phyloP scores from a whole-genome alignment of 176 grass and related monocot species.

The Thalia dealbata region DNA sequence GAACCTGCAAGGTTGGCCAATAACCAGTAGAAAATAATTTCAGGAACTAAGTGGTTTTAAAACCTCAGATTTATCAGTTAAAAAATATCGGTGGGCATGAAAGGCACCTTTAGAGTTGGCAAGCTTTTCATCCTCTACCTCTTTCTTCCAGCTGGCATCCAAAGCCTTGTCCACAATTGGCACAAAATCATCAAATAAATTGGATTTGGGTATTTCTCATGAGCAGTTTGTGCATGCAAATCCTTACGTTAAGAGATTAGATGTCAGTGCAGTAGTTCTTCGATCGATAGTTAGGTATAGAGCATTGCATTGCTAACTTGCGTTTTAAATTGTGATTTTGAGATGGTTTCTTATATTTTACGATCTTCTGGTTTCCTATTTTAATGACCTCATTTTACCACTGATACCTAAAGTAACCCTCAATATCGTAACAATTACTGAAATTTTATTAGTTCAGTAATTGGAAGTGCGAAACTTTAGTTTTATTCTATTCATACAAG shows the following conservation, averaged over 20 bases:
- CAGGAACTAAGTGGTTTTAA: too few relatives aligned
- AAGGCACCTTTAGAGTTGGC: conserved; percentile 66
- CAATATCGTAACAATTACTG: background rate
- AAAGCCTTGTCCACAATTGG: conserved; percentile 83
- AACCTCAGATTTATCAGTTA: background rate
- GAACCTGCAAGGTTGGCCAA: background rate
- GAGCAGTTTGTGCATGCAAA: conserved; percentile 20
- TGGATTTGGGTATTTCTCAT: conserved; percentile 22
- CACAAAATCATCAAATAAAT: conserved; percentile 46
- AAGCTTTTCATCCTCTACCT: conserved; percentile 44
- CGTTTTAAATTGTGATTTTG: background rate
- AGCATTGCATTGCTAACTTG: background rate
- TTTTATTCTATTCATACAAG: background rate
- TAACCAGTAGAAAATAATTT: background rate
- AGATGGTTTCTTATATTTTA: background rate
- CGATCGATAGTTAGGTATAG: background rate
- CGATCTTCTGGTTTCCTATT: background rate
- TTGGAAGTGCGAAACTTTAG: background rate
- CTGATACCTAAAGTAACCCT: too few relatives aligned
- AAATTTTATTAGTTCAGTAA: background rate
- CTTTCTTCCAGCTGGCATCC: conserved; percentile 50
- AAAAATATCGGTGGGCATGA: background rate
- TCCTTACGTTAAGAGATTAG: background rate
- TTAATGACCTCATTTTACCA: too few relatives aligned
- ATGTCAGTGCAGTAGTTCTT: background rate